Percentiles rank a stretch among this genome's conserved stretches.
Evolutionary conservation across 805 yeast species (phyloP).

Genomic region (Ogataea philodendri): DNA sequence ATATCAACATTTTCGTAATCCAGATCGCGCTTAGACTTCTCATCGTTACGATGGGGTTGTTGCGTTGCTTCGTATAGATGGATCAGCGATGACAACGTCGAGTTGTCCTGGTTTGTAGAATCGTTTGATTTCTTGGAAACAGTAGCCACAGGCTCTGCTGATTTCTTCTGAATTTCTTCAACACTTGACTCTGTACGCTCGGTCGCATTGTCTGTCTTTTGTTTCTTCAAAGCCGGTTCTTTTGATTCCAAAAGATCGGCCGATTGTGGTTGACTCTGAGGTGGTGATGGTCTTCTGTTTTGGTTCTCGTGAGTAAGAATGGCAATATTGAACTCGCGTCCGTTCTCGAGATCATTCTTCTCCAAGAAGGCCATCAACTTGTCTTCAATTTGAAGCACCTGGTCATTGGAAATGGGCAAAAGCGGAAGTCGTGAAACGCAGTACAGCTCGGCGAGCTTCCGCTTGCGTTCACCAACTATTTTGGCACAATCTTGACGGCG

Average conservation of each 20-base stretch:
- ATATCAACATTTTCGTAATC: conserved; percentile 41
- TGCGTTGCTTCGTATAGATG: conserved; percentile 25
- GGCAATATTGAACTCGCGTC: conserved; percentile 38
- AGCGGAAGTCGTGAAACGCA: conserved; percentile 54
- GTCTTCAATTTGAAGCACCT: conserved; percentile 38
- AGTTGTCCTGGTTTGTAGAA: conserved; percentile 19
- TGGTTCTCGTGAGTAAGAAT: conserved; percentile 35
- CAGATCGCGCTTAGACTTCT: conserved; percentile 31
- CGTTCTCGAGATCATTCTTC: conserved; percentile 51
- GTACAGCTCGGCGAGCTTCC: conserved; percentile 60
- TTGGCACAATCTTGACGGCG: conserved; percentile 42
- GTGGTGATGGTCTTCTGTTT: conserved; percentile 30
- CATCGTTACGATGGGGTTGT: conserved; percentile 30
- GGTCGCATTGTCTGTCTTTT: conserved; percentile 10
- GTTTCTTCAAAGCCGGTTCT: conserved; percentile 16
- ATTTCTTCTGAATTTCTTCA: conserved; percentile 3
- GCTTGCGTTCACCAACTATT: conserved; percentile 49
- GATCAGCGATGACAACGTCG: conserved; percentile 32
- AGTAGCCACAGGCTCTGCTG: neutral
- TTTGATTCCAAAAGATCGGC: conserved; percentile 7
- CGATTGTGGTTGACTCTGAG: conserved; percentile 18
- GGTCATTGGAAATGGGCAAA: conserved; percentile 41
- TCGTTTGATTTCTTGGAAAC: neutral
- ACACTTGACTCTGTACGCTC: neutral
- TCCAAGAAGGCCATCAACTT: conserved; percentile 46